phyloP scores from a whole-genome alignment of 306 rosid species.

The Neltuma alba region DNA sequence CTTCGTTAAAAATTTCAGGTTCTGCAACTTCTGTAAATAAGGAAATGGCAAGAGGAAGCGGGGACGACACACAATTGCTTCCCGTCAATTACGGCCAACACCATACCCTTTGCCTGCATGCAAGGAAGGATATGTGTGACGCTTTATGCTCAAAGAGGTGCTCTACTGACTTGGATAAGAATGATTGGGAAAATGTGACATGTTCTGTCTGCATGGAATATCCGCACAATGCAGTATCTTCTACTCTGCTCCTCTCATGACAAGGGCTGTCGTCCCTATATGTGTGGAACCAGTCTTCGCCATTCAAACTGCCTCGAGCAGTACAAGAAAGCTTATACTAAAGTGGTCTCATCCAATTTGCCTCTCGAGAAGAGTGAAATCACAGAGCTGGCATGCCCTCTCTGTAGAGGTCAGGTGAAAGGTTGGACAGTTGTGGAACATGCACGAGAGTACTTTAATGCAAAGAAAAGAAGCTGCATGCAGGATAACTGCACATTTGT shows the following conservation, averaged over 20 bases:
- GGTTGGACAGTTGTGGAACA: constrained; percentile 99
- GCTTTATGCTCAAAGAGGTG: constrained; percentile 68
- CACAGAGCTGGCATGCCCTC: constrained; percentile 72
- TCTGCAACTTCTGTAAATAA: constrained; percentile 19
- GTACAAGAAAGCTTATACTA: constrained; percentile 78
- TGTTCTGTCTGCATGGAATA: constrained; percentile 98
- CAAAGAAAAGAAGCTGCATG: constrained; percentile 87
- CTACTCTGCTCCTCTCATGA: constrained; percentile 76
- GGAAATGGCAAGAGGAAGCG: constrained; percentile 88
- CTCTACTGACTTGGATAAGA: constrained; percentile 58
- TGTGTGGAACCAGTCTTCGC: constrained; percentile 71
- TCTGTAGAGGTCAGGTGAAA: constrained; percentile 84
- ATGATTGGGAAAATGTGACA: constrained; percentile 84
- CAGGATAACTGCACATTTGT: constrained; percentile 84
- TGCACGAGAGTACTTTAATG: constrained; percentile 79
- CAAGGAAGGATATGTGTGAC: constrained; percentile 55
- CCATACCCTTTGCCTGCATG: constrained; percentile 66
- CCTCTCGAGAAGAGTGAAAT: constrained; percentile 49
- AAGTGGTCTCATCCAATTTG: constrained; percentile 46
- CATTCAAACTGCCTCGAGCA: constrained; percentile 80
- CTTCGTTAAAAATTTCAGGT: constrained; percentile 53
- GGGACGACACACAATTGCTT: constrained; percentile 71
- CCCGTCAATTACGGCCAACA: constrained; percentile 61
- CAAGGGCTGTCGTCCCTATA: constrained; percentile 72
- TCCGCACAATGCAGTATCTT: constrained; percentile 81